A percentile compares a stretch with the other conserved stretches of the same genome.
phyloP scores from a whole-genome alignment of 805 yeast species.

The Metschnikowia lochheadii region DNA sequence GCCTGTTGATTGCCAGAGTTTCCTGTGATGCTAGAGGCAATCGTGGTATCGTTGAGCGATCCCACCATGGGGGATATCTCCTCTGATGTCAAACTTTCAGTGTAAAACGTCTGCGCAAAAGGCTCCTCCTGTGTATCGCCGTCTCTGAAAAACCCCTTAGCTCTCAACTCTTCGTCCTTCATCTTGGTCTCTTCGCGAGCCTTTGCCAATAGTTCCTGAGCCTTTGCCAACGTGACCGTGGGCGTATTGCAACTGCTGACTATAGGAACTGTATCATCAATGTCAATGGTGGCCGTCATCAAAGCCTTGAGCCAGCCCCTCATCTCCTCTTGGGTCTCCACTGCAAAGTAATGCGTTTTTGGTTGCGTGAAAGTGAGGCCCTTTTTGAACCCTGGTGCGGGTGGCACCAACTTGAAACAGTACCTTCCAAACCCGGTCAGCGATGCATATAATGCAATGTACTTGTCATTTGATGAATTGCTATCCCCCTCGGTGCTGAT shows the following conservation, averaged over 20 bases:
- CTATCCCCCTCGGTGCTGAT: slow-evolving; percentile 36
- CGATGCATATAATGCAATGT: slow-evolving; percentile 84
- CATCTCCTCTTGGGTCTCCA: slow-evolving; percentile 87
- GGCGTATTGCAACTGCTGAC: slow-evolving; percentile 92
- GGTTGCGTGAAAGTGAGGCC: slow-evolving; percentile 97
- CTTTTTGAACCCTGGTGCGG: slow-evolving; percentile 94
- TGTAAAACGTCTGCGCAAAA: slow-evolving; percentile 5
- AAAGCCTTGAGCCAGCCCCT: slow-evolving; percentile 92
- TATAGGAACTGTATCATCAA: slow-evolving; percentile 89
- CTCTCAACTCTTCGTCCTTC: slow-evolving; percentile 48
- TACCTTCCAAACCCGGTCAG: slow-evolving; percentile 91
- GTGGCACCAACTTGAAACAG: slow-evolving; percentile 91
- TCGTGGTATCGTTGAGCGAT: slow-evolving; percentile 31
- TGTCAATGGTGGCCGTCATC: slow-evolving; percentile 92
- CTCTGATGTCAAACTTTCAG: slow-evolving; percentile 17
- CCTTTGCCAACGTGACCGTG: slow-evolving; percentile 82
- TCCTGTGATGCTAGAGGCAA: slow-evolving; percentile 21
- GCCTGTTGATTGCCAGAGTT: slow-evolving; percentile 8
- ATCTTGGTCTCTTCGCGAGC: slow-evolving; percentile 71
- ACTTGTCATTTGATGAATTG: slow-evolving; percentile 67
- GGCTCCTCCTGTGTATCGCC: slow-evolving; percentile 17
- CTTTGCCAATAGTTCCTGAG: slow-evolving; percentile 79
- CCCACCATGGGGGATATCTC: slow-evolving; percentile 29
- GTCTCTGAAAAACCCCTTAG: slow-evolving; percentile 33
- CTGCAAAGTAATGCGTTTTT: slow-evolving; percentile 93